Evolutionary conservation across 140 eudicot genomes (phyloP), one percentile per base, ranked within the genome.

Genomic region (Flaveria floridana): DNA sequence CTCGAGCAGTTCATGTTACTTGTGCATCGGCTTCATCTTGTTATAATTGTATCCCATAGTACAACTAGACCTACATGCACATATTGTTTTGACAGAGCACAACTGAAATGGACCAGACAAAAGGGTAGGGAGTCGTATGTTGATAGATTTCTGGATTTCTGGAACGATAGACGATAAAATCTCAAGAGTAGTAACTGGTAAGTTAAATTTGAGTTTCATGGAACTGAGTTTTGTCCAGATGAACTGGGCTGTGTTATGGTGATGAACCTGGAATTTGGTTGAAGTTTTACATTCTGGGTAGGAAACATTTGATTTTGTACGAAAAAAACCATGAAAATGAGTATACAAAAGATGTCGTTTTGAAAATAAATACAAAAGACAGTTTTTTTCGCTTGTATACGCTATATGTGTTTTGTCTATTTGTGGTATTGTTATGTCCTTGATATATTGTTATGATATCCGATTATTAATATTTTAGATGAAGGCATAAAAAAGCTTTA

Each of bases 241-340:
- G 68, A 23, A 25, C 34, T 66, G 75, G 34, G 50, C 21, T 61
- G 19, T 59, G 82, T 62, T 47, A 5, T 14, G 74, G 23, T 18
- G 79, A 21, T 50, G 75, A 67, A 55, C 68, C 19, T 76, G 59
- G 68, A 79, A 72, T 79, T 16, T 64, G 42, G 26, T 72, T 62
- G 63, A 25, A 78, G 72, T 25, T 30, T 46, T 70, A 20, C 59
- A 16, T 78, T 71, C 14, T 51, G 72, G 1, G 41, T 34, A 34
- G 41, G 41, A 28, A 64, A 64, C 6, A 64, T 6, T 64, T 61
- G 44, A 3, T n/a, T 50, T 7, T 23, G 19, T 59, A 46, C 20
- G 39, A 47, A 69, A 12, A 28, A 11, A 16, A 20, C 19, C 2
- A 44, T 68, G 58, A 68, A 68, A 42, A 11, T 68, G 56, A 61